A percentile compares a stretch with the other conserved stretches of the same genome.
phyloP scores from a whole-genome alignment of 208 protist species.

The Trypanosoma scelopori region DNA sequence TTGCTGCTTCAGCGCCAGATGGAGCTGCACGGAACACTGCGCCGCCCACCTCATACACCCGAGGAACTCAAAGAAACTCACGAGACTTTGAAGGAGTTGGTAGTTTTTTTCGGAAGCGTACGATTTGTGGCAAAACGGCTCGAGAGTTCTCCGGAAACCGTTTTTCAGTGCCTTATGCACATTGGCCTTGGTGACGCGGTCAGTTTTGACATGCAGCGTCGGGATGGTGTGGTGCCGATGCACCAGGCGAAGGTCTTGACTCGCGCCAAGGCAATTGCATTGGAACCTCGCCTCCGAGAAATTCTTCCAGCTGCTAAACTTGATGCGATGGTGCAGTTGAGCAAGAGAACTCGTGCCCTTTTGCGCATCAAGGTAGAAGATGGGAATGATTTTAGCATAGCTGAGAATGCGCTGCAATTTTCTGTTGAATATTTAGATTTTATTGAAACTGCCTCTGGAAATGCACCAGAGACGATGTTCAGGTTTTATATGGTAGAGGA shows the following conservation, averaged over 20 bases:
- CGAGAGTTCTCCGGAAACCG: conserved; percentile 43
- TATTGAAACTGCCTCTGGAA: conserved; percentile 49
- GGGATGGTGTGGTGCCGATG: conserved; percentile 83
- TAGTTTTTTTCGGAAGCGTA: conserved; percentile 60
- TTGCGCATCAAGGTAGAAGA: conserved; percentile 90
- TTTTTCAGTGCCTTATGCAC: conserved; percentile 89
- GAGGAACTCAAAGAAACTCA: conserved; percentile 63
- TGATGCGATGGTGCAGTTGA: conserved; percentile 62
- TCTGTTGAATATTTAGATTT: conserved; percentile 83
- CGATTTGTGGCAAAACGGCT: conserved; percentile 41
- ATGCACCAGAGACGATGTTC: conserved; percentile 55
- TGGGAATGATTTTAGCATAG: conserved; percentile 78
- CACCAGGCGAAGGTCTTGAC: conserved; percentile 91
- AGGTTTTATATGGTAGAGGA: conserved; percentile 88
- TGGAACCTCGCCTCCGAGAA: conserved; percentile 57
- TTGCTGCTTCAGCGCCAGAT: conserved; percentile 84
- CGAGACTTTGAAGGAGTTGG: conserved; percentile 58
- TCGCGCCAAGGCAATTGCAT: conserved; percentile 60
- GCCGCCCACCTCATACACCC: conserved; percentile 62
- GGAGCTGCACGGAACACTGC: conserved; percentile 83
- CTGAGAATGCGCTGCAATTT: conserved; percentile 53
- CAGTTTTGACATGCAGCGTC: conserved; percentile 78
- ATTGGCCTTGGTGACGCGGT: conserved; percentile 74
- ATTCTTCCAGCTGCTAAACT: conserved; percentile 55
- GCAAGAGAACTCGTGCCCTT: conserved; percentile 61